These are phyloP conservation scores for Sugiyamaella sp. DNA, from an alignment of 1,139 yeast species.

Conservation along the genomic window DNA sequence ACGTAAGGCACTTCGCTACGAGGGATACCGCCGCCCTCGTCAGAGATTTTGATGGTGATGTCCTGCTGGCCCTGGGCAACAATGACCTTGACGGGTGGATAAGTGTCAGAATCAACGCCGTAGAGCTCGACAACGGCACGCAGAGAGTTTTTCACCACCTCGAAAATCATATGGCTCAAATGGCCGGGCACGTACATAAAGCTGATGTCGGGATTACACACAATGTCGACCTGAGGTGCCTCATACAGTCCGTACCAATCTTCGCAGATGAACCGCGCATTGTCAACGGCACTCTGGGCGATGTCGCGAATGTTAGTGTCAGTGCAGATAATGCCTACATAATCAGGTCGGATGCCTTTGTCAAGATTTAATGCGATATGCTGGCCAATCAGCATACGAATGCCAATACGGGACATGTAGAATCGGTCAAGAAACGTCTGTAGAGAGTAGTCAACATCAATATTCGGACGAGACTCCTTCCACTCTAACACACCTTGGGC, in stretches of 20 bases:
- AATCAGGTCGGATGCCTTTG: slow-evolving; percentile 56
- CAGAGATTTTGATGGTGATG: slow-evolving; percentile 88
- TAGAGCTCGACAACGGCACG: slow-evolving; percentile 84
- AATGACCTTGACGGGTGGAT: slow-evolving; percentile 84
- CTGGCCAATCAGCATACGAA: slow-evolving; percentile 87
- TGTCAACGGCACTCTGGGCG: slow-evolving; percentile 83
- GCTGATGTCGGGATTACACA: slow-evolving; percentile 67
- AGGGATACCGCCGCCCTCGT: slow-evolving; percentile 94
- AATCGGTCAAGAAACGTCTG: slow-evolving; percentile 81
- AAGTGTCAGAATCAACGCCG: slow-evolving; percentile 57
- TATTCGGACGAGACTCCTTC: slow-evolving; percentile 50
- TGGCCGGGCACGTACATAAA: slow-evolving; percentile 93
- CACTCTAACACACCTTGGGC: slow-evolving; percentile 93
- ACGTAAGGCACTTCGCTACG: slow-evolving; percentile 81
- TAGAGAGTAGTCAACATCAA: slow-evolving; percentile 53
- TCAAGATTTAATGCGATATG: slow-evolving; percentile 79
- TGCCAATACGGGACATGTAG: slow-evolving; percentile 86
- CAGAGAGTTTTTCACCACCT: slow-evolving; percentile 78
- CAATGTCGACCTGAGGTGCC: slow-evolving; percentile 77
- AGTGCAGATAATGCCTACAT: slow-evolving; percentile 85
- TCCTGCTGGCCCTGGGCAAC: slow-evolving; percentile 93
- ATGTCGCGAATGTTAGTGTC: slow-evolving; percentile 77
- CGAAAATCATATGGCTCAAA: slow-evolving; percentile 84
- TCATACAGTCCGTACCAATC: slow-evolving; percentile 83
- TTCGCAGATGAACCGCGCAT: slow-evolving; percentile 84